Evolutionary conservation across 2,329 filamentous ascomycete genomes (phyloP), one percentile per base, ranked within the genome.

Genomic region (Penicillium sp.): DNA sequence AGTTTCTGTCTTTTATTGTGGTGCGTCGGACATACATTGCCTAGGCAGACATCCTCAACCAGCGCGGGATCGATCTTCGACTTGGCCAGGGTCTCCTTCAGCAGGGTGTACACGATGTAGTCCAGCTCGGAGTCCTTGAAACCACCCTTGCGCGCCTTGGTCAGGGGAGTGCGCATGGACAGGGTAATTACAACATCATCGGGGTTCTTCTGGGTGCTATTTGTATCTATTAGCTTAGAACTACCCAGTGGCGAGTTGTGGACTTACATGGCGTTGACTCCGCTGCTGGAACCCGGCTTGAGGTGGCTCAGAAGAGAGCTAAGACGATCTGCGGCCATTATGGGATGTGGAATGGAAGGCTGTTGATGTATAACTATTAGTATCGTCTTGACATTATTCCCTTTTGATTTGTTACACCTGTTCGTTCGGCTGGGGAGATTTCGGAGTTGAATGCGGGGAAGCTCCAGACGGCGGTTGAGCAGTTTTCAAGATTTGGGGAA

Each of bases 151-250:
- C 80, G 80, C 45, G 82, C 90, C 77, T 96, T 97, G 67, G 86
- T 80, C 55, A 98, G 80, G 0, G 93, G 90, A 25, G 92, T 96
- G 49, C 93, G 88, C 64, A 91, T 78, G 25, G 92, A 92, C 50
- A 95, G 82, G 6, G 93, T 98, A 67, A 97, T 95, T 69, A 98
- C 93, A 47, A 98, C 81, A 77, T 98, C 93, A 70, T 97, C 92
- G 60, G 91, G 83, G 72, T 95, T 95, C 78, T 97, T 91, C 62
- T 88, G 84, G 50, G 88, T 90, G 66, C 90, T 95, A 62, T n/a
- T 28, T 15, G 28, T 20, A 20, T 12, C n/a, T 45, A 43, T 64
- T 45, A 62, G 55, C 43, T 33, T 46, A 13, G 31, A 37, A 50
- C 50, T 40, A 23, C n/a, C n/a, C 33, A 42, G 42, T 39, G 15